phyloP scores from a whole-genome alignment of 2,329 filamentous ascomycete species.

The Penicillium griseofulvum region DNA sequence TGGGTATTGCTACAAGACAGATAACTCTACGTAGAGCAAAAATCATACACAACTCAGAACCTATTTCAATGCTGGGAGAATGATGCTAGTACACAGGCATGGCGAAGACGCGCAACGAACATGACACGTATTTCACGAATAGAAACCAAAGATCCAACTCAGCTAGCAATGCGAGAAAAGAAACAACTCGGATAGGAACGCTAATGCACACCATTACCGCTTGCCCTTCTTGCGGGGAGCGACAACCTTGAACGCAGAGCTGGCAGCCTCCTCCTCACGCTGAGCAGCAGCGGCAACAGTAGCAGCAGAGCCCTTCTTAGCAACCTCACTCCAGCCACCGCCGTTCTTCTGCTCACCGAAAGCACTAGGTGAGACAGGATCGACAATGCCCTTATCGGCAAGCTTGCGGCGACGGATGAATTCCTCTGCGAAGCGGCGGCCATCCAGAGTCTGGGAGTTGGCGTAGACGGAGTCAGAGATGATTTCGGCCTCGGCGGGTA shows the following conservation, averaged over 20 bases:
- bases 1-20: not conserved
- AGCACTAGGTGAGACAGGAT: constrained; percentile 57
- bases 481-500: constrained; percentile 74
- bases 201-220: constrained; percentile 54
- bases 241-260: constrained; percentile 81
- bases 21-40: not conserved
- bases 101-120: not conserved
- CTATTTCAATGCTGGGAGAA: not conserved
- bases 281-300: constrained; percentile 38
- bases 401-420: constrained; percentile 90
- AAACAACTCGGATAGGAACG: constrained; percentile 10
- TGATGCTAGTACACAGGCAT: not conserved
- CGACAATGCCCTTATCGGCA: constrained; percentile 85
- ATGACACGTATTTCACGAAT: constrained; percentile 2
- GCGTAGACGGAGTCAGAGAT: constrained; percentile 89
- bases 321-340: constrained; percentile 93
- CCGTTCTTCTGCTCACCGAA: constrained; percentile 51
- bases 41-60: not conserved
- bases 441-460: constrained; percentile 84
- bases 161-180: not conserved
- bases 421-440: constrained; percentile 88
- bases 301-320: constrained; percentile 72
- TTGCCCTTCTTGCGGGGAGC: constrained; percentile 85
- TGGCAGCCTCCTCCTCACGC: constrained; percentile 48
- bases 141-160: constrained; percentile 1